Evolutionary conservation across 1,284 basidiomycete genomes (phyloP).

Genomic region (Agaricales sp.): DNA sequence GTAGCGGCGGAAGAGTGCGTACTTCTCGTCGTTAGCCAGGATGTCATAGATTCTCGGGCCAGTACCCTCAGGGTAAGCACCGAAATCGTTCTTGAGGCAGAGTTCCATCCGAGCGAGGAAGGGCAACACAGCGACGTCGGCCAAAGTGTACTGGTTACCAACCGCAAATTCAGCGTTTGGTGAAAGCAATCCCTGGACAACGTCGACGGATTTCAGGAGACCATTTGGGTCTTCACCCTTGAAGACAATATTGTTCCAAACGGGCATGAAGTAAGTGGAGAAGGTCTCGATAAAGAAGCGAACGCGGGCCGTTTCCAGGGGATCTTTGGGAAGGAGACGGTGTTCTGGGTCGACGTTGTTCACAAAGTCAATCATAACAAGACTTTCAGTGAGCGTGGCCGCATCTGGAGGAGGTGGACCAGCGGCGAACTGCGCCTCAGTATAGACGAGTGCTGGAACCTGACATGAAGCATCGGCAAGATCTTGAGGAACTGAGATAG

Average conservation of each 20-base stretch:
- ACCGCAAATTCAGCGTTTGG: not conserved
- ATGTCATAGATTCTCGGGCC: not conserved
- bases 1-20: not conserved
- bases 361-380: conserved; percentile 52
- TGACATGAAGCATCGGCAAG: conserved; percentile 11
- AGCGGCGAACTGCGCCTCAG: conserved; percentile 39
- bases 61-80: not conserved
- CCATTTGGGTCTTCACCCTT: not conserved
- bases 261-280: conserved; percentile 11
- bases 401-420: conserved; percentile 47
- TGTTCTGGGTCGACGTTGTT: conserved; percentile 41
- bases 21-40: not conserved
- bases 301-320: conserved; percentile 41
- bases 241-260: not conserved
- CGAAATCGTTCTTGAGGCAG: not conserved
- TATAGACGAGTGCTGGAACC: conserved; percentile 49
- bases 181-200: not conserved
- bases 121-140: not conserved
- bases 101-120: not conserved
- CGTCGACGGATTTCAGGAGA: not conserved
- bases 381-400: conserved; percentile 49
- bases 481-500: not conserved
- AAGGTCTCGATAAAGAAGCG: conserved; percentile 51
- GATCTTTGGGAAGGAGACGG: conserved; percentile 39
- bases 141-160: not conserved